phyloP scores from a whole-genome alignment of 768 basidiomycete genomes.

The Boletus tomentosulus region DNA sequence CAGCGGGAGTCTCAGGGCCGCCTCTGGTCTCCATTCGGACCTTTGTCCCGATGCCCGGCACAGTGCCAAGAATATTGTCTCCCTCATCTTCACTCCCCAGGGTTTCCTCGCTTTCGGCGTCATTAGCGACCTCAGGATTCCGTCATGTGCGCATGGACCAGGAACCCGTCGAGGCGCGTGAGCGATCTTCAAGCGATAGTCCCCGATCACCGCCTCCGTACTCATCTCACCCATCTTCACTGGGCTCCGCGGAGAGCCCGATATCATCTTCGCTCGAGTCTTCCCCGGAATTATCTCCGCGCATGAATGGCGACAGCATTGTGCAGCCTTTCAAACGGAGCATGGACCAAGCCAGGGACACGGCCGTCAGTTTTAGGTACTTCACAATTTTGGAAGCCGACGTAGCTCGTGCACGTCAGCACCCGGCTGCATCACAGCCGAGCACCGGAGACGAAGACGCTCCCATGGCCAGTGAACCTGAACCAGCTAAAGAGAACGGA shows the following conservation, averaged over 20 bases:
- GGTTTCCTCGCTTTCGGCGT: conserved; percentile 66
- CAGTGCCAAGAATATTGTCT: conserved; percentile 35
- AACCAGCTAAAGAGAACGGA: conserved; percentile 7
- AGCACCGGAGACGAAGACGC: conserved; percentile 9
- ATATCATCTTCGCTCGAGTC: conserved; percentile 18
- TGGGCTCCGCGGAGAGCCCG: conserved; percentile 22
- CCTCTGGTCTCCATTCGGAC: conserved; percentile 43
- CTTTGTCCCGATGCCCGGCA: conserved; percentile 49
- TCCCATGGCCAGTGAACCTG: conserved; percentile 4
- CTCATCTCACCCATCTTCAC: conserved; percentile 34
- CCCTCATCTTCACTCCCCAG: conserved; percentile 38
- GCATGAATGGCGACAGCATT: conserved; percentile 23
- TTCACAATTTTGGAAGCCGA: conserved; percentile 42
- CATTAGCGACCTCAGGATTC: conserved; percentile 56
- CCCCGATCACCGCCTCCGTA: conserved; percentile 32
- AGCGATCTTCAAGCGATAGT: conserved; percentile 16
- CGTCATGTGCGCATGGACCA: conserved; percentile 44
- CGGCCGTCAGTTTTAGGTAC: conserved; percentile 46
- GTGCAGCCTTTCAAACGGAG: conserved; percentile 40
- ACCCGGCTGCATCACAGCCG: conserved; percentile 3
- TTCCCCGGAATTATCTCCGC: conserved; percentile 20
- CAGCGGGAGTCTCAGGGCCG: conserved; percentile 25
- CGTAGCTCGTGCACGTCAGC: conserved; percentile 28
- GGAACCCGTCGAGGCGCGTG: conserved; percentile 13
- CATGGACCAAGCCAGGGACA: conserved; percentile 44